These are phyloP conservation scores for Cladochytrium replicatum DNA, from an alignment of 192 early-diverging fungal genomes.

Conservation along the genomic window DNA sequence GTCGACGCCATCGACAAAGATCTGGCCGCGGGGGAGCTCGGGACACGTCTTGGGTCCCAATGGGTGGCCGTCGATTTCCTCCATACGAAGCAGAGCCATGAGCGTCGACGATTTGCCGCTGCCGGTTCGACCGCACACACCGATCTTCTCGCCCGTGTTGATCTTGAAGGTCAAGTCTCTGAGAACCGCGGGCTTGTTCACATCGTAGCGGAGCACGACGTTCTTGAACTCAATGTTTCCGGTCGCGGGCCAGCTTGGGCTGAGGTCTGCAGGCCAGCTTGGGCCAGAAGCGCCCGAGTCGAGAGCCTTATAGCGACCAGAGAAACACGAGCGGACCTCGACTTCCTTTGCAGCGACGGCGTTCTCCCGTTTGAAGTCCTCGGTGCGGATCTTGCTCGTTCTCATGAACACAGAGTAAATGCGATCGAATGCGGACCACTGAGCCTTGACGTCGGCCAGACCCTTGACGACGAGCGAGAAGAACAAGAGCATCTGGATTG, in stretches of 20 bases:
- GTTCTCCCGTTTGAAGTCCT: too few relatives aligned
- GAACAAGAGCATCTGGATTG: constrained; percentile 58
- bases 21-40: constrained; percentile 48
- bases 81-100: constrained; percentile 31
- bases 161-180: constrained; percentile 51
- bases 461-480: too few relatives aligned
- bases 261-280: too few relatives aligned
- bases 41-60: constrained; percentile 62
- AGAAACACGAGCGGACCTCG: constrained; percentile 67
- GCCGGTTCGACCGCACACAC: constrained; percentile 43
- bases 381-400: too few relatives aligned
- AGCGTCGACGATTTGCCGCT: constrained; percentile 28
- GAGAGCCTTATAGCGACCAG: constrained; percentile 22
- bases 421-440: constrained; percentile 24
- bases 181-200: constrained; percentile 30
- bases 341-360: too few relatives aligned
- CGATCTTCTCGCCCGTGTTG: constrained; percentile 49
- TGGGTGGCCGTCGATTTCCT: constrained; percentile 27
- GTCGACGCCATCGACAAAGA: constrained; percentile 59
- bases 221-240: background rate
- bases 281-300: constrained; percentile 4
- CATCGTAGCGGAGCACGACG: background rate
- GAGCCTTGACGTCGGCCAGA: constrained; percentile 41
- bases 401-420: constrained; percentile 68
- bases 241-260: background rate